Conservation (phyloP, 768 basidiomycete genomes). For the Phanerochaete carnosa region DNA sequence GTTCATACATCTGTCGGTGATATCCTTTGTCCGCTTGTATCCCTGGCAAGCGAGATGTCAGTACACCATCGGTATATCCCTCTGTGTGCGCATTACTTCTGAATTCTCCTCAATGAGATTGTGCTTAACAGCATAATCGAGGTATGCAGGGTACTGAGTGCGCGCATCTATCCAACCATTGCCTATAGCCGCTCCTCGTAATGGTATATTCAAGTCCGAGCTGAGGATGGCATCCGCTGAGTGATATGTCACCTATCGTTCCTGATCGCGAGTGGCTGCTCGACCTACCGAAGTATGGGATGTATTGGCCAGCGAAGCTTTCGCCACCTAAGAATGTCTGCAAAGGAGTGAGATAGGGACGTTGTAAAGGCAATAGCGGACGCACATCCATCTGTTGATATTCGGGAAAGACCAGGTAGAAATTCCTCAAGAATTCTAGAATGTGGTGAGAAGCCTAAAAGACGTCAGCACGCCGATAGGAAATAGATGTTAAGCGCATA, state of each 20-base stretch:
- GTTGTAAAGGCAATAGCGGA: background rate
- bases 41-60: constrained; percentile 34
- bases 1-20: constrained; percentile 59
- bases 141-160: constrained; percentile 84
- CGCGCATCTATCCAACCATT: constrained; percentile 97
- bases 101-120: constrained; percentile 73
- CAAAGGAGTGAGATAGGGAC: constrained; percentile 2
- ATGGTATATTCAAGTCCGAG: constrained; percentile 53
- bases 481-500: constrained; percentile 21
- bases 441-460: constrained; percentile 72
- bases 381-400: constrained; percentile 77
- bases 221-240: constrained; percentile 75
- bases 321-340: constrained; percentile 97
- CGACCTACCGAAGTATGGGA: constrained; percentile 84
- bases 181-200: constrained; percentile 86
- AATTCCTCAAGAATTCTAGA: constrained; percentile 80
- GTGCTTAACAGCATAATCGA: constrained; percentile 80
- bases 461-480: background rate
- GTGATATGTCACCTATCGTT: background rate
- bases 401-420: constrained; percentile 91
- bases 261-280: background rate
- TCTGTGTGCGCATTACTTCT: constrained; percentile 40
- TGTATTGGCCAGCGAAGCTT: constrained; percentile 96
- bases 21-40: constrained; percentile 56
- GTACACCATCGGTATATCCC: background rate